Base-by-base conservation (phyloP, 257 asterid species). In the Capsicum pubescens region DNA sequence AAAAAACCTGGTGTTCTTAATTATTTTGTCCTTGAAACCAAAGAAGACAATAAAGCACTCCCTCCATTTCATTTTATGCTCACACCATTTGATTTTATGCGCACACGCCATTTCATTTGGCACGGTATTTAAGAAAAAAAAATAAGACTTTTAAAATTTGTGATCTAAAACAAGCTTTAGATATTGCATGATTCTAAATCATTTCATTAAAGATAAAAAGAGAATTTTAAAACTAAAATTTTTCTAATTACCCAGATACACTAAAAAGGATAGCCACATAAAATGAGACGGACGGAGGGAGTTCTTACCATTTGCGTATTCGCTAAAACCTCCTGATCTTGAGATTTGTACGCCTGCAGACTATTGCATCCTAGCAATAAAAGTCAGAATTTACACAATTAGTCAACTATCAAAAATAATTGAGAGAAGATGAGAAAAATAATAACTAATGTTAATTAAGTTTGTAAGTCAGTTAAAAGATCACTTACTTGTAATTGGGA, bases 401-500 rank as follows among this genome's bases (percentile, higher is more conserved):
- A 44, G 50, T 74, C 44, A 80, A 50, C 21, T 46, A 60, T 80
- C 3, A 16, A 19, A 32, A 44, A 42, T 61, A 72, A 60, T 59
- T 42, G 46, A 80, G 39, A 80, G n/a, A 48, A 79, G 14, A 57
- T 5, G 50, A 57, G 21, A 79, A 14, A 60, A 36, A 32, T 77
- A 77, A 5, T 21, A 55, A 26, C 3, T 3, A 15, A 72, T 46
- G 44, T 12, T 13, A 52, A 52, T 1, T 14, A 76, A 26, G 60
- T 36, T 42, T 39, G 14, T 48, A 19, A 48, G 56, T n/a, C 8
- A 71, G 39, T 52, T 12, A 44, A 16, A 80, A 59, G 35, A 59
- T 59, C 6, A 42, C 36, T 84, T 92, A 92, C 95, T 89, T 87
- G 94, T 90, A 82, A 85, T 6, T 86, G 95, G 93, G 70, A 86